phyloP scores from a whole-genome alignment of 129 eudicot species.

The Chrysanthemum seticuspe region DNA sequence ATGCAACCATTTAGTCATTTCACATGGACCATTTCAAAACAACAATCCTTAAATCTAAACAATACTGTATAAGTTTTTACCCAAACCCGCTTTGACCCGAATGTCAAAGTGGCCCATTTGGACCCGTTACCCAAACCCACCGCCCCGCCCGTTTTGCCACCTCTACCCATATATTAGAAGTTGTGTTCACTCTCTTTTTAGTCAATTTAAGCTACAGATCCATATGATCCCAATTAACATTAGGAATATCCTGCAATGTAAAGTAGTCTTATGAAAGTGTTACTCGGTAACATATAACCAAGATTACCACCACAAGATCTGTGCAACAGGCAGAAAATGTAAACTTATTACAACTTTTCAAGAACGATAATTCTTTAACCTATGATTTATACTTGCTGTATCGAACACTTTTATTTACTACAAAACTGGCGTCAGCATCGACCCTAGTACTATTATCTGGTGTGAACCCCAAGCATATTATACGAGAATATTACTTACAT shows the following conservation, averaged over 20 bases:
- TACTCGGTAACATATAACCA: not conserved
- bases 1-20: not conserved
- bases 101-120: not conserved
- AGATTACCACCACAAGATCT: not conserved
- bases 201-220: too few relatives aligned
- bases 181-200: not conserved
- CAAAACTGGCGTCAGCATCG: too few relatives aligned
- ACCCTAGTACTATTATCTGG: not conserved
- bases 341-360: not conserved
- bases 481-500: not conserved
- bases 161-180: not conserved
- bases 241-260: not conserved
- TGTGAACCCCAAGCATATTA: not conserved
- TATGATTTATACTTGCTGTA: too few relatives aligned
- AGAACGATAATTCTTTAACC: too few relatives aligned
- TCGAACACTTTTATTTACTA: too few relatives aligned
- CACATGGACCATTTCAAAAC: not conserved
- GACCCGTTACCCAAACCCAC: too few relatives aligned
- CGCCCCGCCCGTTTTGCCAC: too few relatives aligned
- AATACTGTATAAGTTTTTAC: not conserved
- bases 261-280: not conserved
- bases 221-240: not conserved
- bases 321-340: not conserved
- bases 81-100: too few relatives aligned
- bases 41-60: not conserved